These are phyloP conservation scores for Stylonectria norvegica DNA, from an alignment of 2,329 filamentous ascomycete species.

Conservation along the genomic window DNA sequence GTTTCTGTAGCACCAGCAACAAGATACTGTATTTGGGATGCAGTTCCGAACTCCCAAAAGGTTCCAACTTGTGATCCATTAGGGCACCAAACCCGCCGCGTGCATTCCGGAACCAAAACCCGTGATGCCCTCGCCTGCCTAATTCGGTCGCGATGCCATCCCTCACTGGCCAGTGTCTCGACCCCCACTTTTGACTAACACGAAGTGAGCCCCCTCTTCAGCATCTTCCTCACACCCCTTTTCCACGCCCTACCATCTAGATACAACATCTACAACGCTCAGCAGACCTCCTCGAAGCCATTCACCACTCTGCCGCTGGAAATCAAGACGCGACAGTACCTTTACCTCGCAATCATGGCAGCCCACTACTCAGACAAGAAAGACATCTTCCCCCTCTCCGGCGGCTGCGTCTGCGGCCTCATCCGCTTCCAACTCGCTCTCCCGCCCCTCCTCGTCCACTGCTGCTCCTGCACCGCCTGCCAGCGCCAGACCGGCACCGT, in stretches of 20 bases:
- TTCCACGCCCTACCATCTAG: conserved; percentile 7
- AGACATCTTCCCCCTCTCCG: conserved; percentile 30
- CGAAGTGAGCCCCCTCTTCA: conserved; percentile 3
- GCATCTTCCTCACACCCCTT: not conserved
- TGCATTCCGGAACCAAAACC: not conserved
- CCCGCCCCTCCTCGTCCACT: conserved; percentile 45
- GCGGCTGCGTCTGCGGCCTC: conserved; percentile 66
- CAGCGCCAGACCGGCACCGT: conserved; percentile 43
- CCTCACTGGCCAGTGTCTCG: conserved; percentile 28
- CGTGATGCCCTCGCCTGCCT: conserved; percentile 19
- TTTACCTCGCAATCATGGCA: conserved; percentile 17
- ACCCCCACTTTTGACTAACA: conserved; percentile 18
- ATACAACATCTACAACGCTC: too few species aligned
- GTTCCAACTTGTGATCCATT: too few species aligned
- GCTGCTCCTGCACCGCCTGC: conserved; percentile 47
- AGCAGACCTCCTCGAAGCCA: too few species aligned
- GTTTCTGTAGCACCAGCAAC: too few species aligned
- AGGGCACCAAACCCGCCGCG: not conserved
- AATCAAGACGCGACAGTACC: too few species aligned
- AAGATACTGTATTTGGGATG: too few species aligned
- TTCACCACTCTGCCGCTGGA: too few species aligned
- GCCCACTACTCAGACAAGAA: conserved; percentile 25
- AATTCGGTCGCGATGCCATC: conserved; percentile 24
- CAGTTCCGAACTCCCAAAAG: too few species aligned
- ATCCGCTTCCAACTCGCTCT: conserved; percentile 63